Percentiles rank a stretch among this genome's conserved stretches.
Conservation (phyloP, 345 rosid genomes). For the Bruguiera parviflora region DNA sequence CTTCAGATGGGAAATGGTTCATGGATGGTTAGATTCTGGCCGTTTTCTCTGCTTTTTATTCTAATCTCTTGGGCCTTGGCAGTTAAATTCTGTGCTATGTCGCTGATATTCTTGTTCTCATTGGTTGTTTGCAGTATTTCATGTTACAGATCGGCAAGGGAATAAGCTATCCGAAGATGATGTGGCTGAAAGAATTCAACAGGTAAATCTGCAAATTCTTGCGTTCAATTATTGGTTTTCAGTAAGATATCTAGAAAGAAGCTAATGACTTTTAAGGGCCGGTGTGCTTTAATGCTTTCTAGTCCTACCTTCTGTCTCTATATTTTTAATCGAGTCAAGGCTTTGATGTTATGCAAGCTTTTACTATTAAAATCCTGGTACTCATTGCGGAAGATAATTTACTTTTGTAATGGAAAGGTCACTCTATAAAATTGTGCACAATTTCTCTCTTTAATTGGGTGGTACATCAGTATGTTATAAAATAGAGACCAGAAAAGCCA, state of each 20-base stretch:
- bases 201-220: constrained; percentile 45
- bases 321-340: background rate
- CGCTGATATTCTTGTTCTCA: constrained; percentile 12
- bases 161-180: constrained; percentile 55
- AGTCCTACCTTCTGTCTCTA: too few species aligned
- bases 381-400: background rate
- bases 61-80: background rate
- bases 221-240: background rate
- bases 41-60: background rate
- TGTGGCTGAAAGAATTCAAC: constrained; percentile 62
- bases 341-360: constrained; percentile 1
- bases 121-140: constrained; percentile 50
- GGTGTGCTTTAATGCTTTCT: background rate
- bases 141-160: constrained; percentile 69
- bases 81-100: constrained; percentile 7
- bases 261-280: background rate
- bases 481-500: constrained; percentile 5
- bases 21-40: constrained; percentile 64
- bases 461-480: constrained; percentile 9
- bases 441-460: constrained; percentile 3
- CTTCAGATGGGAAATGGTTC: constrained; percentile 87
- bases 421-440: background rate
- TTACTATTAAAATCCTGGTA: background rate
- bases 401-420: constrained; percentile 4
- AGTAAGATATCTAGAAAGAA: too few species aligned